These are phyloP conservation scores for Schizophyllum amplum DNA, from an alignment of 1,284 basidiomycete species.

Conservation along the genomic window DNA sequence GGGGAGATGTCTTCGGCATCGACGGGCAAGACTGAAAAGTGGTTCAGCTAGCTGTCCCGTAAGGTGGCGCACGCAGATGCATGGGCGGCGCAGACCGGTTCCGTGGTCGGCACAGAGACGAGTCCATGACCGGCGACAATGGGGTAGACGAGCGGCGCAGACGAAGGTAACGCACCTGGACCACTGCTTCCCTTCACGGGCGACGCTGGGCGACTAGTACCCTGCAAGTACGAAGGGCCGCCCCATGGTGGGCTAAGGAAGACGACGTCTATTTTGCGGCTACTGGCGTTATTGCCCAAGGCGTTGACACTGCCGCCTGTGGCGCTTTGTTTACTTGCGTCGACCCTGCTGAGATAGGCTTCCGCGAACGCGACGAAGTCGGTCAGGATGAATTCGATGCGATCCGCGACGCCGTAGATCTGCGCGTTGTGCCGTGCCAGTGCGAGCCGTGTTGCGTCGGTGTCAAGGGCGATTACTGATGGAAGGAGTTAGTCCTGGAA, in stretches of 20 bases:
- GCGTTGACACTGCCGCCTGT: too few species aligned
- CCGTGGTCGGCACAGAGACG: too few species aligned
- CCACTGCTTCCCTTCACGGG: constrained; percentile 3
- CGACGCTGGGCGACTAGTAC: constrained; percentile 16
- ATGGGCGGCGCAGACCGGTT: too few species aligned
- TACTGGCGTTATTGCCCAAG: background rate
- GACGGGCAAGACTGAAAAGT: background rate
- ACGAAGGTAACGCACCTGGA: background rate
- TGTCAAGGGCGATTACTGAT: constrained; percentile 88
- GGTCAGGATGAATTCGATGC: constrained; percentile 88
- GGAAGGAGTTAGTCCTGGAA: background rate
- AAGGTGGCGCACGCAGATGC: too few species aligned
- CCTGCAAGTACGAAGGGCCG: constrained; percentile 63
- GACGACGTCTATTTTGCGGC: constrained; percentile 69
- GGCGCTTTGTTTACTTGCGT: too few species aligned
- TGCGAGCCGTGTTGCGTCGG: constrained; percentile 72
- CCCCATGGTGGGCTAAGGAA: constrained; percentile 96
- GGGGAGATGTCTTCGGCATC: constrained; percentile 9
- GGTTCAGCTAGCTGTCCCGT: background rate
- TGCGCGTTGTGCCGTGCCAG: constrained; percentile 88
- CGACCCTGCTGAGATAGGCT: constrained; percentile 32
- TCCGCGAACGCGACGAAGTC: constrained; percentile 81
- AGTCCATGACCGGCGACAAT: background rate
- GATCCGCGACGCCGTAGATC: constrained; percentile 89
- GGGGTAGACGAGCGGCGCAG: too few species aligned